A percentile compares a stretch with the other conserved stretches of the same genome.
Conservation (phyloP, 1,139 yeast species). For the Lodderomyces elongisporus region DNA sequence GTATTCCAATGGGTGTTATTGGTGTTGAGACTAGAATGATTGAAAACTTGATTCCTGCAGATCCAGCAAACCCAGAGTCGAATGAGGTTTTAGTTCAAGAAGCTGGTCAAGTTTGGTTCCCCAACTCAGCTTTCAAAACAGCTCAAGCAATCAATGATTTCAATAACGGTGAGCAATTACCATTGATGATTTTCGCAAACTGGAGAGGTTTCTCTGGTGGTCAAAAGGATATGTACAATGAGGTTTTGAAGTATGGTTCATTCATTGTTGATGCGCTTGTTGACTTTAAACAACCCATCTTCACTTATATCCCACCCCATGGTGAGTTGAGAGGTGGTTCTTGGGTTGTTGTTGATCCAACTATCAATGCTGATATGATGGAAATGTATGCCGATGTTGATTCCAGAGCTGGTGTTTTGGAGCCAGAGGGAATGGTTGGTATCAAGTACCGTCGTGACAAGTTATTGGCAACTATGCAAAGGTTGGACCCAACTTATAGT, state of each 20-base stretch:
- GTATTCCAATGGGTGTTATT: slow-evolving; percentile 97
- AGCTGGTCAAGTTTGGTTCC: slow-evolving; percentile 99
- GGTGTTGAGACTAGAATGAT: slow-evolving; percentile 90
- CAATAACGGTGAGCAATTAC: slow-evolving; percentile 96
- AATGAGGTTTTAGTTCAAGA: slow-evolving; percentile 85
- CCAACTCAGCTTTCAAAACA: slow-evolving; percentile 97
- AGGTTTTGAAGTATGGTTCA: slow-evolving; percentile 93
- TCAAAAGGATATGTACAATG: slow-evolving; percentile 98
- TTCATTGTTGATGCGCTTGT: slow-evolving; percentile 95
- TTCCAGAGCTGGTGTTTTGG: slow-evolving; percentile 97
- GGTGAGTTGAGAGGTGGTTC: slow-evolving; percentile 99
- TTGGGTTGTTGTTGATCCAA: slow-evolving; percentile 99
- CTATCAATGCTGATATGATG: slow-evolving; percentile 95
- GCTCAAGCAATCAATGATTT: slow-evolving; percentile 97
- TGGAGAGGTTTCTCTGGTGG: slow-evolving; percentile 99
- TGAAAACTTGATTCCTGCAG: slow-evolving; percentile 91
- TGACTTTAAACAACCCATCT: slow-evolving; percentile 92
- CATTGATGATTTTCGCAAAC: slow-evolving; percentile 94
- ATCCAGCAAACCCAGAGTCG: slow-evolving; percentile 95
- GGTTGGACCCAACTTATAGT: slow-evolving; percentile 76
- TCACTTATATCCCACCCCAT: slow-evolving; percentile 94
- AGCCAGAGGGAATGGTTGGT: slow-evolving; percentile 99
- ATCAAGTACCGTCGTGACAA: slow-evolving; percentile 94
- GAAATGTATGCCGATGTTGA: slow-evolving; percentile 98
- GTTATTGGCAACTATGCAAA: slow-evolving; percentile 79